Conservation (phyloP, 2,329 filamentous ascomycete genomes). For the Capronia americana region DNA sequence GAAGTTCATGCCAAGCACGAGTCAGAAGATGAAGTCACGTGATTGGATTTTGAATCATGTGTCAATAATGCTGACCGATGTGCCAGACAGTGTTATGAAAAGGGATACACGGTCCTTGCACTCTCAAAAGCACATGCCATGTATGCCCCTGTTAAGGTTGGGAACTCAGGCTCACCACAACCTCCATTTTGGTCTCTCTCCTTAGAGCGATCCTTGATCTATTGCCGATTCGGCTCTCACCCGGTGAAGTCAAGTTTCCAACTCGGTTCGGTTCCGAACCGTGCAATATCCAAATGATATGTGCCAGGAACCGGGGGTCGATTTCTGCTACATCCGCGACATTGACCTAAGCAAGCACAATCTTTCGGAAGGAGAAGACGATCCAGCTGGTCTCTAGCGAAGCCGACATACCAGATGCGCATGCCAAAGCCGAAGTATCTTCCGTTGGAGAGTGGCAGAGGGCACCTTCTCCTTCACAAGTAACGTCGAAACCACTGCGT, state of each 20-base stretch:
- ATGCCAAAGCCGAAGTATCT: too few relatives aligned
- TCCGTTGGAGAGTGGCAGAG: too few relatives aligned
- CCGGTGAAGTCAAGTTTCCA: too few relatives aligned
- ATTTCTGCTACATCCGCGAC: too few relatives aligned
- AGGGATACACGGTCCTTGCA: too few relatives aligned
- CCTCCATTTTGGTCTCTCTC: neutral
- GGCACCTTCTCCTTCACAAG: constrained; percentile 9
- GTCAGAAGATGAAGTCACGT: neutral
- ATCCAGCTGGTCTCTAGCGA: too few relatives aligned
- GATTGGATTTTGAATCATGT: neutral
- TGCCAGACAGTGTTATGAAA: too few relatives aligned
- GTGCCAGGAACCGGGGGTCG: too few relatives aligned
- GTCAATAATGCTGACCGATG: too few relatives aligned
- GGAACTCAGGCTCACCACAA: neutral
- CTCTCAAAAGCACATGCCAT: neutral
- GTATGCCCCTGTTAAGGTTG: neutral
- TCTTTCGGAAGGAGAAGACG: too few relatives aligned
- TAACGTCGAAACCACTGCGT: constrained; percentile 19
- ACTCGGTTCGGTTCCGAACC: neutral
- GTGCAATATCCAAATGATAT: neutral
- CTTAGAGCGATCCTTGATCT: neutral
- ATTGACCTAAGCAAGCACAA: too few relatives aligned
- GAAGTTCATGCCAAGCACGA: neutral
- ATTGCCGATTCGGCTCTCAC: neutral
- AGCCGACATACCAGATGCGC: too few relatives aligned